Conservation (phyloP, 2,329 filamentous ascomycete genomes). For the Chaetomium olivaceum region DNA sequence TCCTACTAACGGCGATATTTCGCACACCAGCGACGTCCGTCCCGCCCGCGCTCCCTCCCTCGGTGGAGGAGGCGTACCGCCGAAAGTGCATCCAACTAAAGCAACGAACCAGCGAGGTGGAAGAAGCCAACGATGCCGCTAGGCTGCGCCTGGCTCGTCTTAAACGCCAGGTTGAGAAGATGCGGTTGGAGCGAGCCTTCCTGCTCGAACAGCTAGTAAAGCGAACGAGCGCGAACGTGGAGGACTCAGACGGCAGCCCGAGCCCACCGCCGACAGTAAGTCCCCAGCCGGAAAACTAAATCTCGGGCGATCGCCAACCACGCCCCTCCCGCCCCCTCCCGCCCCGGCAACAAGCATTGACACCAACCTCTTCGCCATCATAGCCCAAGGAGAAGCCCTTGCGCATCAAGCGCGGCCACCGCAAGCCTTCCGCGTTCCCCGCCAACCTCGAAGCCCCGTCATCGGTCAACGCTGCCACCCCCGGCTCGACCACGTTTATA, state of each 20-base stretch:
- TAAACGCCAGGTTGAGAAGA: constrained; percentile 84
- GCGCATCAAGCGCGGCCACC: constrained; percentile 70
- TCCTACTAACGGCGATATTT: constrained; percentile 13
- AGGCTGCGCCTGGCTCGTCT: constrained; percentile 76
- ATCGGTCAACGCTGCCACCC: constrained; percentile 30
- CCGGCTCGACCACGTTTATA: constrained; percentile 48
- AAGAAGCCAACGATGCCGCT: constrained; percentile 84
- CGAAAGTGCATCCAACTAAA: constrained; percentile 95
- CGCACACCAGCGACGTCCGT: constrained; percentile 43
- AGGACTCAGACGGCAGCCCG: constrained; percentile 76
- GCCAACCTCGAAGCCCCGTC: constrained; percentile 43
- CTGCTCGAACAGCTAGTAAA: constrained; percentile 71
- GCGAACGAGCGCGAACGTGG: constrained; percentile 71
- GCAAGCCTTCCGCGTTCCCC: constrained; percentile 57
- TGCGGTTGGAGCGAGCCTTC: constrained; percentile 81
- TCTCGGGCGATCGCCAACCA: constrained; percentile 18
- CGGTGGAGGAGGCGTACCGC: constrained; percentile 93
- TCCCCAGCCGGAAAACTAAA: constrained; percentile 28
- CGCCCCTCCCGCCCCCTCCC: constrained; percentile 22
- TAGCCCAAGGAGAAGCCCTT: constrained; percentile 78
- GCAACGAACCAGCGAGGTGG: constrained; percentile 86
- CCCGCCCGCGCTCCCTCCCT: constrained; percentile 71
- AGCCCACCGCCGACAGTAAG: constrained; percentile 77
- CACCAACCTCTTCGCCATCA: constrained; percentile 28
- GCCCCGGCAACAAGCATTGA: constrained; percentile 19